Evolutionary conservation across 202 grass and related monocot genomes (phyloP).

Genomic region (Carex sylvatica): DNA sequence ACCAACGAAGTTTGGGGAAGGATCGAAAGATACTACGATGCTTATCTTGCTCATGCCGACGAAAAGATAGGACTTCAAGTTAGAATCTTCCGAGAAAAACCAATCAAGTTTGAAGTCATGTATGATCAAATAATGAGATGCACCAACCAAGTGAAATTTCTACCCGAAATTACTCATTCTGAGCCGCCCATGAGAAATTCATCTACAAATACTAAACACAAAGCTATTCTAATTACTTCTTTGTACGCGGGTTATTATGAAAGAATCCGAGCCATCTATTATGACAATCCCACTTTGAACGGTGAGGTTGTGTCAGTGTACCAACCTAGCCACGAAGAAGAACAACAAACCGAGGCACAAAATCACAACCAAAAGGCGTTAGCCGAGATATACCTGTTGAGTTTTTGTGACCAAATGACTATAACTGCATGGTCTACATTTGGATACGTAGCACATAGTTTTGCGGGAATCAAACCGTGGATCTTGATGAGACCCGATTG

Average conservation of each 20-base stretch:
- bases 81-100: conserved; percentile 65
- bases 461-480: conserved; percentile 85
- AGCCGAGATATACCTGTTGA: conserved; percentile 85
- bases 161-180: conserved; percentile 42
- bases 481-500: conserved; percentile 67
- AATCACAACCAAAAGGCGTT: conserved; percentile 93
- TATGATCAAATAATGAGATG: conserved; percentile 67
- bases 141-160: conserved; percentile 49
- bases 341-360: conserved; percentile 70
- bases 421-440: conserved; percentile 88
- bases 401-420: conserved; percentile 74
- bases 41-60: conserved; percentile 60
- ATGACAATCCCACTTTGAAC: conserved; percentile 63
- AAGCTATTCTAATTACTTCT: conserved; percentile 68
- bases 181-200: conserved; percentile 27
- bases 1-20: conserved; percentile 74
- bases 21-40: conserved; percentile 66
- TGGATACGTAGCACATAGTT: conserved; percentile 88
- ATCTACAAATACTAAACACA: conserved; percentile 36
- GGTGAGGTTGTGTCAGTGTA: conserved; percentile 72
- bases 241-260: conserved; percentile 82
- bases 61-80: conserved; percentile 86
- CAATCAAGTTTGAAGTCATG: conserved; percentile 71
- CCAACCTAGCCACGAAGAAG: conserved; percentile 87
- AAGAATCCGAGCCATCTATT: conserved; percentile 78